Conservation (phyloP, 75 land plant species). For the Sequoiadendron giganteum region DNA sequence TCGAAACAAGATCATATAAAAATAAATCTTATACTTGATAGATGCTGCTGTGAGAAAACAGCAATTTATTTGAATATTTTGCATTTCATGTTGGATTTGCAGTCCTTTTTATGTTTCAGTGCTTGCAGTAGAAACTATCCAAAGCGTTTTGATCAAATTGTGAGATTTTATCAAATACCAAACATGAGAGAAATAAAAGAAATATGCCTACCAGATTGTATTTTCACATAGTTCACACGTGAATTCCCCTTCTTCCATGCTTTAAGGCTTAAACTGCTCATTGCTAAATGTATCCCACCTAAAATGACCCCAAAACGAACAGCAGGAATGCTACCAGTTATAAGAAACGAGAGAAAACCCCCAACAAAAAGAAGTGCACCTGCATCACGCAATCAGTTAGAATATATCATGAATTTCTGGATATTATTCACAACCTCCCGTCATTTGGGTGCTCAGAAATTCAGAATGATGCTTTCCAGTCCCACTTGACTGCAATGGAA, state of each 20-base stretch:
- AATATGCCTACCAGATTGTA: conserved; percentile 67
- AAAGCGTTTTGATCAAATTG: neutral
- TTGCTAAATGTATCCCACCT: conserved; percentile 68
- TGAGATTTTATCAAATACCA: neutral
- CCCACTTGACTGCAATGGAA: neutral
- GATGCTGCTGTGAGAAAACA: neutral
- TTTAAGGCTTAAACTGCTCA: conserved; percentile 67
- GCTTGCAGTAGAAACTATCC: neutral
- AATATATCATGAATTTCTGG: neutral
- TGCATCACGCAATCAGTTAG: conserved; percentile 27
- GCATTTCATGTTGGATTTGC: neutral
- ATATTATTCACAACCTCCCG: neutral
- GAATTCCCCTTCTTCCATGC: conserved; percentile 70
- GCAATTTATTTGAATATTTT: neutral
- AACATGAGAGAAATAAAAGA: neutral
- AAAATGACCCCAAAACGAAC: conserved; percentile 92
- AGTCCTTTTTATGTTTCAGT: neutral
- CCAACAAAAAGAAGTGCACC: conserved; percentile 69
- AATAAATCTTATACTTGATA: neutral
- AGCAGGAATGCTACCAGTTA: conserved; percentile 78
- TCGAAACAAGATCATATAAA: neutral
- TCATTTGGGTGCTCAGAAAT: neutral
- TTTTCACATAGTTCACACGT: conserved; percentile 43
- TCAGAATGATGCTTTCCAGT: neutral
- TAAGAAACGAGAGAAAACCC: conserved; percentile 81